phyloP scores from a whole-genome alignment of 192 early-diverging fungal species.

The Rhizophlyctis rosea region DNA sequence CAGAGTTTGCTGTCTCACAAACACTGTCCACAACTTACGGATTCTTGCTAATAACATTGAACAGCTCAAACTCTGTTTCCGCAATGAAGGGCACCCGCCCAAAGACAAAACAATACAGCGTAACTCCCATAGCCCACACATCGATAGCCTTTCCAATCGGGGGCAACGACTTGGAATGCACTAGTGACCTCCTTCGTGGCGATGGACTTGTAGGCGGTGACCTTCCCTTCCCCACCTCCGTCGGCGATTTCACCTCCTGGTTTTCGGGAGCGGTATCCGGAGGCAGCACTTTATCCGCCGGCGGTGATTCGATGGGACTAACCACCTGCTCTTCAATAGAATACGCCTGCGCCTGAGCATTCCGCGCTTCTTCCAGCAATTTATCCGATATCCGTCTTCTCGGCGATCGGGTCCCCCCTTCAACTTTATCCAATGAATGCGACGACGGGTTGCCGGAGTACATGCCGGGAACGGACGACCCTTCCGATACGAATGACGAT shows the following conservation, averaged over 20 bases:
- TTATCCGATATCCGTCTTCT: neutral
- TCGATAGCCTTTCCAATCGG: conserved; percentile 79
- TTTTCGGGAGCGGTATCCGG: neutral
- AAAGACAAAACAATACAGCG: conserved; percentile 90
- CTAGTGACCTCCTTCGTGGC: no score
- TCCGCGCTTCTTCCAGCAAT: neutral
- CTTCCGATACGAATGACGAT: conserved; percentile 2
- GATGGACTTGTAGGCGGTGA: neutral
- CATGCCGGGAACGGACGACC: neutral
- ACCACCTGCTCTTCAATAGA: neutral
- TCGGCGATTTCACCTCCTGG: no score
- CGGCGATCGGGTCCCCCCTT: no score
- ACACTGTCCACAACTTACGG: conserved; percentile 51
- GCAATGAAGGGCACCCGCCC: conserved; percentile 92
- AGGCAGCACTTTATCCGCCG: neutral
- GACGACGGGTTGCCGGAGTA: neutral
- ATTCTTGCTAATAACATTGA: conserved; percentile 80
- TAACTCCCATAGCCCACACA: conserved; percentile 97
- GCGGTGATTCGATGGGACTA: neutral
- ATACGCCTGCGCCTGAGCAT: neutral
- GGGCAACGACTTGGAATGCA: neutral
- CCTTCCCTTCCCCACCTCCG: no score
- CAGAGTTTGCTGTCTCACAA: no score
- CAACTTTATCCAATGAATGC: neutral
- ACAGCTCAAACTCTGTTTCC: conserved; percentile 93